Evolutionary conservation across 2,329 filamentous ascomycete species (phyloP).

Genomic region (Boeremia exigua): DNA sequence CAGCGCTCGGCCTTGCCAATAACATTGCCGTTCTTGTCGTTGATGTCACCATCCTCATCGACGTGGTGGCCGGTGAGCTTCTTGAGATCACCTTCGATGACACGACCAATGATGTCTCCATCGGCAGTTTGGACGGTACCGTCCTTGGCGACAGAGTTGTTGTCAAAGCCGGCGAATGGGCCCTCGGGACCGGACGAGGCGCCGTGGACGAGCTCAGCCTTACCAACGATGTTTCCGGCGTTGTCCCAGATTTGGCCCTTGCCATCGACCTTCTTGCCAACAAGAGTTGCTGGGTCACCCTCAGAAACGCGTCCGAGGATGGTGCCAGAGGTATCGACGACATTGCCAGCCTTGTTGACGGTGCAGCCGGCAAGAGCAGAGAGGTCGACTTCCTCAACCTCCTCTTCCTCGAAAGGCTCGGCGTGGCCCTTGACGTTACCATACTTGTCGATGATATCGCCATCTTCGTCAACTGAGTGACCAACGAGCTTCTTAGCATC

Average conservation of each 20-base stretch:
- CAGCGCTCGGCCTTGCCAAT: conserved; percentile 61
- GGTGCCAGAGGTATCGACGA: conserved; percentile 65
- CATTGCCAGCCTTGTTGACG: conserved; percentile 68
- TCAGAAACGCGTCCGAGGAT: conserved; percentile 64
- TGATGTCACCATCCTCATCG: conserved; percentile 60
- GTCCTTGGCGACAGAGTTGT: conserved; percentile 63
- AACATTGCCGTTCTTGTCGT: conserved; percentile 60
- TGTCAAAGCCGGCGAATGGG: conserved; percentile 66
- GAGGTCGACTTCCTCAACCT: conserved; percentile 60
- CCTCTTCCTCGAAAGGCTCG: conserved; percentile 61
- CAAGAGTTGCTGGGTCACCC: conserved; percentile 62
- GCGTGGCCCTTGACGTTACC: conserved; percentile 66
- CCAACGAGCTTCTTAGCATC: conserved; percentile 76
- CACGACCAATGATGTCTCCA: conserved; percentile 56
- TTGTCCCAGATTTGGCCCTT: conserved; percentile 70
- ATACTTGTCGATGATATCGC: conserved; percentile 81
- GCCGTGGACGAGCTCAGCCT: conserved; percentile 63
- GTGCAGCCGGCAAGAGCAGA: conserved; percentile 66
- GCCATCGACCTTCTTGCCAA: conserved; percentile 68
- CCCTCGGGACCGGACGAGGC: conserved; percentile 59
- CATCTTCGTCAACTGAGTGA: conserved; percentile 78
- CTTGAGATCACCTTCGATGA: conserved; percentile 59
- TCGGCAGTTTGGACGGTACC: conserved; percentile 58
- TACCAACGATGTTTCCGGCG: conserved; percentile 65
- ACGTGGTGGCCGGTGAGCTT: conserved; percentile 59